Conservation (phyloP, 2,329 filamentous ascomycete species). For the Apiospora arundinis region DNA sequence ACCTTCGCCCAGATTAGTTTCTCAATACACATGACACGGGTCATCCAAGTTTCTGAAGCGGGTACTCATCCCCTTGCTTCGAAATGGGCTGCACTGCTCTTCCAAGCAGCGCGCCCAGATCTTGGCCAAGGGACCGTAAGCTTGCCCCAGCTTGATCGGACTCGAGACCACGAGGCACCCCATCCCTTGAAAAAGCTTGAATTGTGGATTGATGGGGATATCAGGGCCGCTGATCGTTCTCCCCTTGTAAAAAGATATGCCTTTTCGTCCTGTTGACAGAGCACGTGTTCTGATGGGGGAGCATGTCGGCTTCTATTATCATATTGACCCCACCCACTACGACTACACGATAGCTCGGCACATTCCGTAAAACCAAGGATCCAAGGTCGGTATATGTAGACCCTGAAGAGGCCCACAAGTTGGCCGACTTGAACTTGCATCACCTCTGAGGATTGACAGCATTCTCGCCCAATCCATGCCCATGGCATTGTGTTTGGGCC, state of each 20-base stretch:
- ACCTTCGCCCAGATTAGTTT: no score
- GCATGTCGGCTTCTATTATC: no score
- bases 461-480: no score
- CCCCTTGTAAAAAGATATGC: not conserved
- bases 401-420: not conserved
- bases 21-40: no score
- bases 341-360: not conserved
- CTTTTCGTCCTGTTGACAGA: not conserved
- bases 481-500: no score
- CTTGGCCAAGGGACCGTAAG: not conserved
- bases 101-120: no score
- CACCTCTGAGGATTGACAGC: no score
- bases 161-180: not conserved
- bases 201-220: not conserved
- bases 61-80: no score
- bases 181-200: not conserved
- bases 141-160: not conserved
- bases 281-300: not conserved
- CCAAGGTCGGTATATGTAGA: not conserved
- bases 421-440: no score
- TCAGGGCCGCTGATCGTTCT: not conserved
- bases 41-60: no score
- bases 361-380: not conserved
- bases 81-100: no score
- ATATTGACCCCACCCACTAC: not conserved